Evolutionary conservation across 2,329 filamentous ascomycete species (phyloP).

Genomic region (Exophiala bonariae): DNA sequence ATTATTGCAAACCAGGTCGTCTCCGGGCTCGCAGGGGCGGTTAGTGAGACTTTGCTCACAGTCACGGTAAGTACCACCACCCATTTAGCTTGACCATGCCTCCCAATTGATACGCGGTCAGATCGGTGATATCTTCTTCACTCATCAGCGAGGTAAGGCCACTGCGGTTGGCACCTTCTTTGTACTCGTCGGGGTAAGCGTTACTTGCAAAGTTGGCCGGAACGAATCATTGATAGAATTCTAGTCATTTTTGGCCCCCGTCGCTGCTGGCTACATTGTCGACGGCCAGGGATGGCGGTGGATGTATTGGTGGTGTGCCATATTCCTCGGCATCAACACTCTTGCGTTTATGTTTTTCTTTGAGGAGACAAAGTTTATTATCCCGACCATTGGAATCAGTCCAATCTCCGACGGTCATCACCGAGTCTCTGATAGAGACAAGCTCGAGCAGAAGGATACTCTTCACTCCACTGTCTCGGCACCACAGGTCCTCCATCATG

Average conservation of each 20-base stretch:
- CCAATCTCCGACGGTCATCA: too few relatives aligned
- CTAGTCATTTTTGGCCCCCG: conserved; percentile 40
- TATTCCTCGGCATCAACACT: conserved; percentile 40
- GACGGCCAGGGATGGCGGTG: conserved; percentile 50
- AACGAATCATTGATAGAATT: too few relatives aligned
- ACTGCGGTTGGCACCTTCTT: conserved; percentile 30
- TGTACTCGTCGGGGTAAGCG: too few relatives aligned
- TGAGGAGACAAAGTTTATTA: conserved; percentile 44
- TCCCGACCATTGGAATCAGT: conserved; percentile 3
- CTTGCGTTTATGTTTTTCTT: conserved; percentile 45
- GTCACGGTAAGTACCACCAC: too few relatives aligned
- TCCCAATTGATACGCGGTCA: too few relatives aligned
- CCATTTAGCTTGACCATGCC: too few relatives aligned
- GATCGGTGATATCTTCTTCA: conserved; percentile 51
- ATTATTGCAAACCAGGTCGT: conserved; percentile 41
- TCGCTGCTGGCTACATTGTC: conserved; percentile 42
- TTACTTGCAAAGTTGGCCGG: too few relatives aligned
- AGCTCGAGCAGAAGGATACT: neutral
- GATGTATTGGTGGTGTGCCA: conserved; percentile 50
- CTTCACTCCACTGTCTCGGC: neutral
- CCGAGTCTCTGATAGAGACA: too few relatives aligned
- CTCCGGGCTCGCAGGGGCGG: conserved; percentile 40
- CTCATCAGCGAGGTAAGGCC: conserved; percentile 46
- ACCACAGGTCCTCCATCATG: neutral
- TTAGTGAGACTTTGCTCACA: conserved; percentile 47